Base-by-base conservation (phyloP, 495 filamentous ascomycete species). In the Aspergillus incahuasiensis region DNA sequence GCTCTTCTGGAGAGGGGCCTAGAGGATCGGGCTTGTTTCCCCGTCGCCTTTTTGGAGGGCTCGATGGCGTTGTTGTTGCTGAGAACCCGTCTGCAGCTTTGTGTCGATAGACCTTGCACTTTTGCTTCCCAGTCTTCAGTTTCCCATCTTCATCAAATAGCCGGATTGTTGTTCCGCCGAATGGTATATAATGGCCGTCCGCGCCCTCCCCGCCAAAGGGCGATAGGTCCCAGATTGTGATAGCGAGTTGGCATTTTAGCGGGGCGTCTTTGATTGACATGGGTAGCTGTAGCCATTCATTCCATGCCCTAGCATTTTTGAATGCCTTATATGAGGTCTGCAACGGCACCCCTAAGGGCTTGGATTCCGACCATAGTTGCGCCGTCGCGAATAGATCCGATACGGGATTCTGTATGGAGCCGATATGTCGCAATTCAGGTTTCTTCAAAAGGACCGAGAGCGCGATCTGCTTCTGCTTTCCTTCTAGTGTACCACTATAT, bases 161-260 rank as follows among this genome's bases (percentile, higher is more conserved):
- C 0, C 85, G 73, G 34, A 99, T 80, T 0, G 94, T 97, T 8
- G 94, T 97, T 20, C 94, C 94, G 13, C 92, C 95, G 70, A 97
- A 97, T 0, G 95, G 92, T 8, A 94, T 79, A 21, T 88, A 84
- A 73, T 95, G 90, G 7, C 80, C 84, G 28, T 84, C 77, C 5
- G 82, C 73, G 39, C 81, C 80, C 35, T 82, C 70, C 32, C 84
- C 81, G 25, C 84, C 84, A 18, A 85, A 81, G 4, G 92, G 90
- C 6, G 90, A 94, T 20, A 97, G 68, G 64, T 99, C 94, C 95
- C 94, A 97, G 51, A 97, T 72, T 11, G 94, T 99, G 43, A 99
- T 89, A 11, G 95, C 94, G 25, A 99, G 79, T 62, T 90, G 89
- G 2, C 90, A 81, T 55, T 85, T 86, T 24, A 87, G 72, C 19